Conservation (phyloP, 2,329 filamentous ascomycete genomes). For the Nakataea oryzae region DNA sequence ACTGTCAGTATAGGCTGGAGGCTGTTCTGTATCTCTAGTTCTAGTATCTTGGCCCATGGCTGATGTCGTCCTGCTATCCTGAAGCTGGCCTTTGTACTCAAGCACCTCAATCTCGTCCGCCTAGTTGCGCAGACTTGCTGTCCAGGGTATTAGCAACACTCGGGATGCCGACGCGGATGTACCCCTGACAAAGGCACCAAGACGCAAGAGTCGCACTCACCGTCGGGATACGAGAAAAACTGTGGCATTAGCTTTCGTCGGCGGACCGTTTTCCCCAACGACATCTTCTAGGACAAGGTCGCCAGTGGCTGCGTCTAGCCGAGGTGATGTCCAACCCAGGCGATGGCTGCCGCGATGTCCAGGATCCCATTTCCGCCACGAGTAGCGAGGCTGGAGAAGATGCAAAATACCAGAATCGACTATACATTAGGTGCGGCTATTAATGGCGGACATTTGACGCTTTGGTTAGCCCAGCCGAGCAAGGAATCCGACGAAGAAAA, state of each 20-base stretch:
- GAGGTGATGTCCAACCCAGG: background rate
- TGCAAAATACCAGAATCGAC: background rate
- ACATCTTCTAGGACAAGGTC: constrained; percentile 28
- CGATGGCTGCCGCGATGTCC: constrained; percentile 8
- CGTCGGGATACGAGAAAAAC: constrained; percentile 31
- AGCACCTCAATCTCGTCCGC: constrained; percentile 30
- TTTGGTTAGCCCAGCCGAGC: background rate
- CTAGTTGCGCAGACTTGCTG: constrained; percentile 21
- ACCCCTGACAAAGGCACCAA: background rate
- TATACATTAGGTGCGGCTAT: background rate
- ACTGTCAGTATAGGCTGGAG: constrained; percentile 1
- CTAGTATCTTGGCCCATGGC: constrained; percentile 3
- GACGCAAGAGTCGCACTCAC: constrained; percentile 11
- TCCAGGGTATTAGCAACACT: background rate
- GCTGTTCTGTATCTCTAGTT: no score
- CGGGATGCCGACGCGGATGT: no score
- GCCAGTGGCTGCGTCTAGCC: constrained; percentile 31
- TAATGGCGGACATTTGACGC: background rate
- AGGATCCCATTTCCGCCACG: background rate
- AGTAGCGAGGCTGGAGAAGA: background rate
- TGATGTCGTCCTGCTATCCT: constrained; percentile 22
- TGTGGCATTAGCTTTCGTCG: constrained; percentile 24
- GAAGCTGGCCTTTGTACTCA: constrained; percentile 14
- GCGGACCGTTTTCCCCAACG: constrained; percentile 27
- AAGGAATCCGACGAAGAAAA: background rate